Percentiles rank a stretch among this genome's conserved stretches.
Conservation (phyloP, 1,139 yeast species). For the Zygosaccharomyces sapae region DNA sequence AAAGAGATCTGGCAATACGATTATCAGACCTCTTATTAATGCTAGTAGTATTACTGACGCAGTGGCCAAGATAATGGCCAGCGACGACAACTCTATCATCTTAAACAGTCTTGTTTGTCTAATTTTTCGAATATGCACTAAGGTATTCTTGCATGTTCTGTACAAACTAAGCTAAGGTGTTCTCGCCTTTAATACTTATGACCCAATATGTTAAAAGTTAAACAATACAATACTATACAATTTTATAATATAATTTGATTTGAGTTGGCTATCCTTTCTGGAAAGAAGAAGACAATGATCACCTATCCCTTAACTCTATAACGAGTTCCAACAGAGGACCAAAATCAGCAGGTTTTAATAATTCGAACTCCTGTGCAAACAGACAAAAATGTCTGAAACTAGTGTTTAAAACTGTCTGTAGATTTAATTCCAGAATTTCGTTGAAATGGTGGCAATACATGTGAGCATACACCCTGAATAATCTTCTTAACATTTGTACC, state of each 20-base stretch:
- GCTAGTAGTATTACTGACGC: not conserved
- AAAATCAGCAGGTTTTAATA: conserved; percentile 74
- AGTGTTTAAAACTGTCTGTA: conserved; percentile 90
- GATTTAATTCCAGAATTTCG: conserved; percentile 84
- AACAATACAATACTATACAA: not conserved
- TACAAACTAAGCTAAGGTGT: not conserved
- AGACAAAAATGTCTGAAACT: conserved; percentile 90
- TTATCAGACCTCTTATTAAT: not conserved
- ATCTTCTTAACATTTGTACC: conserved; percentile 80
- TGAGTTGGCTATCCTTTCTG: too few species aligned
- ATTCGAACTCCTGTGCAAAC: conserved; percentile 76
- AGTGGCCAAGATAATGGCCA: not conserved
- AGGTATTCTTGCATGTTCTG: not conserved
- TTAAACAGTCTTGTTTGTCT: not conserved
- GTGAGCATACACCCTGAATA: conserved; percentile 96
- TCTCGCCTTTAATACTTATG: not conserved
- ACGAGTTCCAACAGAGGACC: conserved; percentile 91
- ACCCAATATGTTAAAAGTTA: conserved; percentile 1
- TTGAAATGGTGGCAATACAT: conserved; percentile 97
- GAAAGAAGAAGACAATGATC: conserved; percentile 1
- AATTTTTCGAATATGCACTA: too few species aligned
- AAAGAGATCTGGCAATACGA: conserved; percentile 16
- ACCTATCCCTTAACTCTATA: conserved; percentile 45
- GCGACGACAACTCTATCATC: not conserved
- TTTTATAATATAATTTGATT: conserved; percentile 3